These are phyloP conservation scores for Serendipita indica DNA, from an alignment of 768 basidiomycete genomes.

Conservation along the genomic window DNA sequence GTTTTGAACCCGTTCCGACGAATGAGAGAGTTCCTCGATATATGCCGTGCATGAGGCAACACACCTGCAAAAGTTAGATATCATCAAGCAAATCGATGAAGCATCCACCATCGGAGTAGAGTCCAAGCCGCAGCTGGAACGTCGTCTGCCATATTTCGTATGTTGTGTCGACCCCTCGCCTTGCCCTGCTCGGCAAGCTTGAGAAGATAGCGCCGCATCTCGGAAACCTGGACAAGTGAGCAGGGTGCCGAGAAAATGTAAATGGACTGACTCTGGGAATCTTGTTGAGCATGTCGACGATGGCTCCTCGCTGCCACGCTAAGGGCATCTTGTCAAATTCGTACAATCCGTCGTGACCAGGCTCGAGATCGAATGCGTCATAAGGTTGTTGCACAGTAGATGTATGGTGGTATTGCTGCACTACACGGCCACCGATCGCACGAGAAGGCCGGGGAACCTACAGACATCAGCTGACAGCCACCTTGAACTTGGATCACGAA, in stretches of 20 bases:
- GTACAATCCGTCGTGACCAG: conserved; percentile 27
- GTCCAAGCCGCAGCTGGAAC: conserved; percentile 50
- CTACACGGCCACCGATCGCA: neutral
- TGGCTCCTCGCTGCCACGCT: conserved; percentile 32
- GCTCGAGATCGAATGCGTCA: neutral
- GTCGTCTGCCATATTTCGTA: conserved; percentile 30
- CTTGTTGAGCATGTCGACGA: conserved; percentile 30
- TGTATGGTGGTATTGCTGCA: neutral
- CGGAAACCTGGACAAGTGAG: conserved; percentile 27
- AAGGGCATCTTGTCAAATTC: conserved; percentile 37
- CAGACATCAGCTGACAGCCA: neutral
- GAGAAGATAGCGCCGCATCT: conserved; percentile 45
- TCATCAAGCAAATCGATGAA: conserved; percentile 8
- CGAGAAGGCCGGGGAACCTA: neutral
- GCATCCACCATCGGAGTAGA: conserved; percentile 44
- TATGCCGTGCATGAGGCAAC: conserved; percentile 61
- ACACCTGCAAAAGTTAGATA: conserved; percentile 29
- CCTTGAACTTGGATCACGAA: conserved; percentile 19
- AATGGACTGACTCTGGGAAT: conserved; percentile 33
- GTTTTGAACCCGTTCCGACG: conserved; percentile 39
- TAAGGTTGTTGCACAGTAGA: neutral
- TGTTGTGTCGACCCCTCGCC: conserved; percentile 35
- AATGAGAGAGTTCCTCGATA: conserved; percentile 43
- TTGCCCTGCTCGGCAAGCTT: conserved; percentile 36
- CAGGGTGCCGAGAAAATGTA: neutral